Evolutionary conservation across 2,329 filamentous ascomycete genomes (phyloP).

Genomic region (Fonsecaea pedrosoi): DNA sequence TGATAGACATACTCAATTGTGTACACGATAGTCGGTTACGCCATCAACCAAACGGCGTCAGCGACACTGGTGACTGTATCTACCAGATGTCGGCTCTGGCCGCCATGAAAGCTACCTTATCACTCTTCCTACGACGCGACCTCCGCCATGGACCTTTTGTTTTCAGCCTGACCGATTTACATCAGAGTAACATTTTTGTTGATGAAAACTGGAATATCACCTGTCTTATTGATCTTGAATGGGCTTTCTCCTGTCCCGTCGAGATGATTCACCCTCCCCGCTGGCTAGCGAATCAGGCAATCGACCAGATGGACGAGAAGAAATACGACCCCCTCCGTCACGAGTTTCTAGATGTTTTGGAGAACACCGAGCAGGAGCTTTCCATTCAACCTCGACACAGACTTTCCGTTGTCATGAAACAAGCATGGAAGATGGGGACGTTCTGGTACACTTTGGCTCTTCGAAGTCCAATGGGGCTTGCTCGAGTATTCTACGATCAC

Average conservation of each 20-base stretch:
- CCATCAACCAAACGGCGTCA: constrained; percentile 41
- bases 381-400: constrained; percentile 10
- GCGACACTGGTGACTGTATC: constrained; percentile 26
- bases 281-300: constrained; percentile 39
- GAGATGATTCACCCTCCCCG: constrained; percentile 38
- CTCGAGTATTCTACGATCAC: constrained; percentile 41
- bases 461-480: constrained; percentile 39
- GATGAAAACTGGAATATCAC: constrained; percentile 43
- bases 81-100: constrained; percentile 39
- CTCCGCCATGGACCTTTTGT: constrained; percentile 48
- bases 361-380: constrained; percentile 23
- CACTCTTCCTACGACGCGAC: constrained; percentile 43
- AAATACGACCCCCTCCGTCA: constrained; percentile 25
- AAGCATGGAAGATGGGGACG: constrained; percentile 40
- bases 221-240: constrained; percentile 42
- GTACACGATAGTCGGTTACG: constrained; percentile 42
- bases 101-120: constrained; percentile 43
- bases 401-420: constrained; percentile 38
- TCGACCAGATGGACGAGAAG: constrained; percentile 27
- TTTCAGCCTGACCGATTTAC: constrained; percentile 50
- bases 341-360: constrained; percentile 24
- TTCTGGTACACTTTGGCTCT: constrained; percentile 43
- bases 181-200: constrained; percentile 47
- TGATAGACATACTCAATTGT: constrained; percentile 40
- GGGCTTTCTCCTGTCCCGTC: constrained; percentile 42